Evolutionary conservation across 441 rosid species (phyloP).

Genomic region (Rhodomyrtus psidioides): DNA sequence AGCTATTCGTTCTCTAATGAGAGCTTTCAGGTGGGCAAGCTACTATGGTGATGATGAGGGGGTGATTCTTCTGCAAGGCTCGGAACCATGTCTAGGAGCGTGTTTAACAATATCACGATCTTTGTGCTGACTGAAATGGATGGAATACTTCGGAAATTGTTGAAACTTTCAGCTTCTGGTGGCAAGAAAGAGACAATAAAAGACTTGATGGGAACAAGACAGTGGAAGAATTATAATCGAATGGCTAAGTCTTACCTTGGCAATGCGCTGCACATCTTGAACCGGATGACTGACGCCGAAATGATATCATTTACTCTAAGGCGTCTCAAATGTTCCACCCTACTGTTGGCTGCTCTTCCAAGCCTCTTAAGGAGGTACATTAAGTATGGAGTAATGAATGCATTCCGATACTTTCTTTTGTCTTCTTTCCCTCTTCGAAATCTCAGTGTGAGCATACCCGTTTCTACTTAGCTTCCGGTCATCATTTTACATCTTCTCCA

Average conservation of each 20-base stretch:
- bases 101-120: conserved; percentile 80
- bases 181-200: conserved; percentile 72
- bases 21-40: conserved; percentile 87
- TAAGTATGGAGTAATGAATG: conserved; percentile 32
- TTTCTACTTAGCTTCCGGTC: not conserved
- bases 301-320: conserved; percentile 85
- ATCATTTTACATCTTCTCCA: not conserved
- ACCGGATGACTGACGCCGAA: conserved; percentile 87
- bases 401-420: not conserved
- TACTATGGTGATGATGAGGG: conserved; percentile 89
- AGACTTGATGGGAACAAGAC: conserved; percentile 52
- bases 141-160: conserved; percentile 61
- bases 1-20: conserved; percentile 64
- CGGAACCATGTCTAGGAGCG: conserved; percentile 66
- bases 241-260: conserved; percentile 87
- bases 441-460: not conserved
- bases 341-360: conserved; percentile 75
- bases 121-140: conserved; percentile 78
- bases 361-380: conserved; percentile 72
- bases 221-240: conserved; percentile 80
- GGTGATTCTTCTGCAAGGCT: conserved; percentile 49
- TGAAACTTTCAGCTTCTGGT: conserved; percentile 63
- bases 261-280: conserved; percentile 76
- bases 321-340: conserved; percentile 61
- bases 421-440: not conserved